Evolutionary conservation across 78 protist genomes (phyloP).

Genomic region (Dictyostelium firmibasis): DNA sequence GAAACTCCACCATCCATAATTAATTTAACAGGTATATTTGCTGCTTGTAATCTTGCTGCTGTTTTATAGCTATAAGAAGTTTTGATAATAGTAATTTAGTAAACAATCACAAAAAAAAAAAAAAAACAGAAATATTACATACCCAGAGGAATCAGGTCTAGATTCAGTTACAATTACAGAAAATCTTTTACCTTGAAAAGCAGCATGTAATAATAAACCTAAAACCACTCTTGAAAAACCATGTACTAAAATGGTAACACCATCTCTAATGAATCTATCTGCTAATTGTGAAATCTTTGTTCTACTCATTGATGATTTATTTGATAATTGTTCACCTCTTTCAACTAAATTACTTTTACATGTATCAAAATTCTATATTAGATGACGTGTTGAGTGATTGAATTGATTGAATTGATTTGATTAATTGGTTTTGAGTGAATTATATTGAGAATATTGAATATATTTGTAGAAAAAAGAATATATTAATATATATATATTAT

Average conservation of each 20-base stretch:
- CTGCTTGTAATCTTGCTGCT: constrained; percentile 64
- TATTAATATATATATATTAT: background rate
- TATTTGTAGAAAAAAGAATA: background rate
- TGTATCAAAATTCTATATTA: constrained; percentile 73
- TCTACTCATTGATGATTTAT: constrained; percentile 48
- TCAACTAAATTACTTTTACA: constrained; percentile 75
- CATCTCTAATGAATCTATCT: constrained; percentile 87
- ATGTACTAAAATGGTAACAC: constrained; percentile 84
- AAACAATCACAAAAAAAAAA: background rate
- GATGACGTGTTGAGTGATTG: background rate
- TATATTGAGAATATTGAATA: background rate
- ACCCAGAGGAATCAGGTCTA: constrained; percentile 84
- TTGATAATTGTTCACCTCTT: constrained; percentile 79
- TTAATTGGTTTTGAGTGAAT: background rate
- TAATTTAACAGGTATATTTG: constrained; percentile 88
- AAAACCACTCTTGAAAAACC: constrained; percentile 90
- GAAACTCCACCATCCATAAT: constrained; percentile 96
- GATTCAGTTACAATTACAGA: constrained; percentile 88
- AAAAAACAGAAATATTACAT: background rate
- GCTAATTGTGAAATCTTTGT: constrained; percentile 82
- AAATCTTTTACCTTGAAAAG: constrained; percentile 69
- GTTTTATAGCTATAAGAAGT: constrained; percentile 22
- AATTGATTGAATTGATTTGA: too few relatives aligned
- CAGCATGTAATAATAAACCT: constrained; percentile 66
- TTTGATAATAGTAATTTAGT: background rate